These are phyloP conservation scores for Trichoderma sp. DNA, from an alignment of 2,329 filamentous ascomycete species.

Conservation along the genomic window DNA sequence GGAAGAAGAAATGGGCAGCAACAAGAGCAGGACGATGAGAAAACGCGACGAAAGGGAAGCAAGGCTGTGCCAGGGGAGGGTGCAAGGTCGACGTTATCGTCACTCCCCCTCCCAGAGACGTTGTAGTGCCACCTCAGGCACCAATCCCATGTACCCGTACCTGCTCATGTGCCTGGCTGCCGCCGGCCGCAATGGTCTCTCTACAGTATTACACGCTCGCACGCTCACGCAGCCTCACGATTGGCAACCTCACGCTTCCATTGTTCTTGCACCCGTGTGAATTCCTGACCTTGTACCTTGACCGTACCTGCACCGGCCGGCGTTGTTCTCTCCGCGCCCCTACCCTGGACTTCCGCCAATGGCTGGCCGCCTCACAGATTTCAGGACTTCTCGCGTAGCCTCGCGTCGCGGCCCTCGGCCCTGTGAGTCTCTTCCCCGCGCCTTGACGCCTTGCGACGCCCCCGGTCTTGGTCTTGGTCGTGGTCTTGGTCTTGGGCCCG, in stretches of 20 bases:
- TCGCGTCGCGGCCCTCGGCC: constrained; percentile 15
- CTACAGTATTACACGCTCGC: too few relatives aligned
- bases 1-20: constrained; percentile 2
- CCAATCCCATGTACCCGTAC: neutral
- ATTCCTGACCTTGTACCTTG: neutral
- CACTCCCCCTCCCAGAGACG: constrained; percentile 9
- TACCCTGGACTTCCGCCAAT: constrained; percentile 18
- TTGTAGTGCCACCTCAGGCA: constrained; percentile 8
- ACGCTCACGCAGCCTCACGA: too few relatives aligned
- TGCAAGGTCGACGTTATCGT: constrained; percentile 2
- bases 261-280: neutral
- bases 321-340: constrained; percentile 20
- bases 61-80: constrained; percentile 23
- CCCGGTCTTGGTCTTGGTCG: neutral
- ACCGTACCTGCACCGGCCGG: constrained; percentile 2
- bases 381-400: constrained; percentile 29
- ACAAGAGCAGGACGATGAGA: neutral
- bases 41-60: constrained; percentile 17
- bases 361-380: constrained; percentile 14
- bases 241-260: neutral
- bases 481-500: too few relatives aligned
- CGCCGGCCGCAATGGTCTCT: neutral
- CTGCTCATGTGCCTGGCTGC: neutral
- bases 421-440: constrained; percentile 18
- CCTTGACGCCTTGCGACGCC: constrained; percentile 19